Conservation (phyloP, 331 rosid species). For the Pyracantha coccinea region DNA sequence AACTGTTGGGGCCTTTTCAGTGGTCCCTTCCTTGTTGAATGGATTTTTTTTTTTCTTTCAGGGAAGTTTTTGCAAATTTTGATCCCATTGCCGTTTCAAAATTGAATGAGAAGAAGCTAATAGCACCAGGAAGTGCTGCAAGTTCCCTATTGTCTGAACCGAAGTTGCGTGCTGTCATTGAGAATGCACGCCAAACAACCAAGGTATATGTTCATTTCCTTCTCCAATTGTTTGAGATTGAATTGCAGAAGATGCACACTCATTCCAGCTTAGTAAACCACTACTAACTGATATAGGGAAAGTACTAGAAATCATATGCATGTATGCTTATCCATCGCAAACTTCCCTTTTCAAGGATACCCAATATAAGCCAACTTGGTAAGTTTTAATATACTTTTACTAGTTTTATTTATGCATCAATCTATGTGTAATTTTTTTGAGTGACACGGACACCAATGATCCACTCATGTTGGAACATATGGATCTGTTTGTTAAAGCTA, state of each 20-base stretch:
- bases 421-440: background rate
- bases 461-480: too few species aligned
- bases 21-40: slow-evolving; percentile 6
- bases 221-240: slow-evolving; percentile 2
- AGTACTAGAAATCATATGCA: background rate
- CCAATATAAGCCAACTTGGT: background rate
- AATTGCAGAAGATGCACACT: slow-evolving; percentile 3
- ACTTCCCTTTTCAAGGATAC: background rate
- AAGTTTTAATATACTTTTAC: background rate
- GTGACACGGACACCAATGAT: too few species aligned
- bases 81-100: slow-evolving; percentile 62
- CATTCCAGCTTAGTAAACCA: background rate
- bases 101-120: slow-evolving; percentile 57
- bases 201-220: slow-evolving; percentile 50
- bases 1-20: background rate
- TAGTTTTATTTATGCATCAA: slow-evolving; percentile 8
- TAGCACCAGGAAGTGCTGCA: slow-evolving; percentile 56
- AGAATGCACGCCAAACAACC: slow-evolving; percentile 55
- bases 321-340: background rate
- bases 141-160: slow-evolving; percentile 57
- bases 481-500: too few species aligned
- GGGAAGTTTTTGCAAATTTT: slow-evolving; percentile 70
- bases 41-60: slow-evolving; percentile 21
- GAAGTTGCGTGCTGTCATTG: slow-evolving; percentile 57
- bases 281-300: background rate